Base-by-base conservation (phyloP, 2,329 filamentous ascomycete genomes). In the Aureobasidium lini region DNA sequence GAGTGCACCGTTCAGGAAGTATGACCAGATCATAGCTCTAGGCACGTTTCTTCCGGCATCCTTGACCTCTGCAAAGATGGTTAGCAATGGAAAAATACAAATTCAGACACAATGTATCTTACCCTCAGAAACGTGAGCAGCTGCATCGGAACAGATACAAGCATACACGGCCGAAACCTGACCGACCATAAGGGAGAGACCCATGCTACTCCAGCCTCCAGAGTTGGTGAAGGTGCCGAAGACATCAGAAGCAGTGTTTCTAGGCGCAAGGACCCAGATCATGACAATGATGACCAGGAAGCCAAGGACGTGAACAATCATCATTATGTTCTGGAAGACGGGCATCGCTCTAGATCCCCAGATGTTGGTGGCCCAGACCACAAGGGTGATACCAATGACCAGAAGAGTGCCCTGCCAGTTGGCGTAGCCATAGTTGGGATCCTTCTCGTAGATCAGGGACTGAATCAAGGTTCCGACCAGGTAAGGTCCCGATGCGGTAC, bases 211-310 rank as follows among this genome's bases (percentile, higher is more conserved):
- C 75, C 77, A 82, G 3, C 67, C 68, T 0, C 77, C 78, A 15
- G 66, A 60, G 59, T 82, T 80, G 18, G 72, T 69, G 62, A 82
- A 81, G 1, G 72, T 67, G 3, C 75, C 75, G 60, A 82, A 79
- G 0, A 80, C 75, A 3, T 73, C 71, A 13, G 72, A 65, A 0
- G 75, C 69, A 16, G 72, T 70, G 42, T 74, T 71, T 8, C 71
- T 70, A 1, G 75, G 73, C 0, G 75, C 73, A 57, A 77, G 69
- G 1, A 74, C 70, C 61, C 74, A 71, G 4, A 81, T 66, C 0
- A 76, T 72, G 28, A 81, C 76, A 10, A 82, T 67, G 58, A 81
- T 77, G 0, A 75, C 79, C 60, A 82, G 78, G 65, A 81, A 78
- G 4, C 79, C 80, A 13, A 77, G 65, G n/a, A 81, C 69, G 60